Evolutionary conservation across 1,284 basidiomycete genomes (phyloP), one percentile per base, ranked within the genome.

Genomic region (Blastosporella zonata): DNA sequence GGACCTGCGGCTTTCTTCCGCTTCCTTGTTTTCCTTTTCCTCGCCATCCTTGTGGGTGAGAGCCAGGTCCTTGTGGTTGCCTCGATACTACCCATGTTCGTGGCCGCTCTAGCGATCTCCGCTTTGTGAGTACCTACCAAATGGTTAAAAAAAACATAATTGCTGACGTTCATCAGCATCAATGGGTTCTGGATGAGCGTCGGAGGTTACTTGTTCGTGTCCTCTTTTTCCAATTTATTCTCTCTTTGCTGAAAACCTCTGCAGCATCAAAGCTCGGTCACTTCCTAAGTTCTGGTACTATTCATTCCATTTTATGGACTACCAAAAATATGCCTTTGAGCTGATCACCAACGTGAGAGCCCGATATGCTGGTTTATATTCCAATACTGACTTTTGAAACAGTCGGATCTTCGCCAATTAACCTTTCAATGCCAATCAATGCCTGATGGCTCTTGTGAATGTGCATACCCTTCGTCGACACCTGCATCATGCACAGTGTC

Each of bases 151-250:
- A 15, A 31, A 31, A 17, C 15, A 12, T n/a, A n/a, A n/a, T 31
- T 17, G n/a, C 31, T 55, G 9, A 46, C 18, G 12, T n/a, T n/a
- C 6, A 33, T 25, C 47, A 72, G 69, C 59, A 52, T 77, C 31
- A 84, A 84, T 57, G 82, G 82, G 0, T 77, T 83, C 52, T 83
- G 79, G 79, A 84, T 83, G 60, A 66, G 63, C 50, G 67, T 71
- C 12, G 62, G 63, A 20, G 66, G 70, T 13, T 69, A 69, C 55
- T 67, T 72, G 58, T 59, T 25, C n/a, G 58, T 57, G 20, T 3
- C 7, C 29, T 33, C 7, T 22, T 9, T 22, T 35, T 12, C 9
- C 25, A 12, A 21, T 23, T 27, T 23, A 1, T 23, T 1, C 25
- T 23, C 5, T 36, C 13, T 29, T 12, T 33, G 9, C 2, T 13